Conservation (phyloP, 2,329 filamentous ascomycete species). For the Fusarium sp. region DNA sequence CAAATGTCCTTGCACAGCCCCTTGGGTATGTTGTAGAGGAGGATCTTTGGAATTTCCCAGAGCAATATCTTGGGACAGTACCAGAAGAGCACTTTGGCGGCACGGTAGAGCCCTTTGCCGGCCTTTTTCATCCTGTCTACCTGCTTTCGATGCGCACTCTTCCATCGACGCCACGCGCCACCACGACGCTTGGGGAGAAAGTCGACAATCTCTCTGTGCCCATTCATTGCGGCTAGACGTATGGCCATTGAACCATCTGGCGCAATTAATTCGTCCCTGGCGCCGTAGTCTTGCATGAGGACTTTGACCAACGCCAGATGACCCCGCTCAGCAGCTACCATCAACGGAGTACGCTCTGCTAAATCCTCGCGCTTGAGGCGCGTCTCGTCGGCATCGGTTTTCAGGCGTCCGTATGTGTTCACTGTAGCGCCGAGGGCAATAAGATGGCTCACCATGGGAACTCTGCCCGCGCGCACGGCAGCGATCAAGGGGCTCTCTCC, state of each 20-base stretch:
- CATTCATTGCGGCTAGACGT: slow-evolving; percentile 53
- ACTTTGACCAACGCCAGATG: slow-evolving; percentile 53
- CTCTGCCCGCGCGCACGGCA: slow-evolving; percentile 46
- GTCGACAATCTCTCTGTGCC: slow-evolving; percentile 55
- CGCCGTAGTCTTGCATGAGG: slow-evolving; percentile 52
- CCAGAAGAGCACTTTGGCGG: slow-evolving; percentile 44
- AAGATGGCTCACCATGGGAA: slow-evolving; percentile 48
- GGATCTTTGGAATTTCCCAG: slow-evolving; percentile 46
- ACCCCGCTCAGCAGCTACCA: slow-evolving; percentile 54
- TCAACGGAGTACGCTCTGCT: slow-evolving; percentile 53
- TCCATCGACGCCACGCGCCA: slow-evolving; percentile 52
- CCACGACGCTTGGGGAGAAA: slow-evolving; percentile 53
- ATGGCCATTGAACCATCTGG: slow-evolving; percentile 57
- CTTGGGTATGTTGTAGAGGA: slow-evolving; percentile 44
- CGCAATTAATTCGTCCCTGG: slow-evolving; percentile 55
- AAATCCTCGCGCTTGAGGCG: slow-evolving; percentile 23
- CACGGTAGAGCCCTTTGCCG: slow-evolving; percentile 32
- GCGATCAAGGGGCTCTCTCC: slow-evolving; percentile 50
- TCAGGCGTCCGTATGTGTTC: slow-evolving; percentile 40
- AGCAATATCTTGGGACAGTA: slow-evolving; percentile 2
- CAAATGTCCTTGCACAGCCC: slow-evolving; percentile 28
- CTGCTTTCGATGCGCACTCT: slow-evolving; percentile 45
- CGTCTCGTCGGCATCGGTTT: background rate
- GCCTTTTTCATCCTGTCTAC: slow-evolving; percentile 42
- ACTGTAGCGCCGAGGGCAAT: slow-evolving; percentile 49